phyloP scores from a whole-genome alignment of 169 alveolate genomes.

The Eimeria brunetti region DNA sequence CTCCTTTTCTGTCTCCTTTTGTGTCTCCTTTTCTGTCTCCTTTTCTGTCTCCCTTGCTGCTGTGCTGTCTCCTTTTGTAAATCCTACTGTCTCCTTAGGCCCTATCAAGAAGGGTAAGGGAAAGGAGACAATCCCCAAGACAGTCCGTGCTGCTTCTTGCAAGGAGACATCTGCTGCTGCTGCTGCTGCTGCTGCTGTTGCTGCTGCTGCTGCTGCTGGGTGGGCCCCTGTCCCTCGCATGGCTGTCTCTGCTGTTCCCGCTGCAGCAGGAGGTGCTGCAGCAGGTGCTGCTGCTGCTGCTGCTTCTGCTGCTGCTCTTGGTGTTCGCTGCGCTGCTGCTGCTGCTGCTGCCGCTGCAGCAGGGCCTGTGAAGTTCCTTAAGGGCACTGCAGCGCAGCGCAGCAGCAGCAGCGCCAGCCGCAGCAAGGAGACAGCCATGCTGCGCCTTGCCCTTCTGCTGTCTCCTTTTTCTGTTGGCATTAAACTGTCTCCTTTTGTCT shows the following conservation, averaged over 20 bases:
- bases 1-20: constrained; percentile 17
- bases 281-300: not conserved
- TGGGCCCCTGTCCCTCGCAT: not conserved
- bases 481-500: not conserved
- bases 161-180: not conserved
- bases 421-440: not conserved
- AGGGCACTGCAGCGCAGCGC: constrained; percentile 5
- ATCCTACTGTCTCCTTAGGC: not conserved
- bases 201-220: not conserved
- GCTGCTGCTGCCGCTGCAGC: not conserved
- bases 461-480: not conserved
- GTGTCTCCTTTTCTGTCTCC: not conserved
- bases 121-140: not conserved
- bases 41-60: not conserved
- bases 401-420: constrained; percentile 23
- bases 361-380: not conserved
- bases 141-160: not conserved
- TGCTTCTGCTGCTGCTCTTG: constrained; percentile 22
- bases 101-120: not conserved
- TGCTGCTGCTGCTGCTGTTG: constrained; percentile 25
- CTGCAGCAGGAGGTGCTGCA: constrained; percentile 13
- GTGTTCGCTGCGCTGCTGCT: not conserved
- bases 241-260: constrained; percentile 6
- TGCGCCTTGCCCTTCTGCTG: not conserved
- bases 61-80: not conserved